Evolutionary conservation across 768 basidiomycete genomes (phyloP), one percentile per base, ranked within the genome.

Genomic region (button mushroom (Agaricus bisporus)): DNA sequence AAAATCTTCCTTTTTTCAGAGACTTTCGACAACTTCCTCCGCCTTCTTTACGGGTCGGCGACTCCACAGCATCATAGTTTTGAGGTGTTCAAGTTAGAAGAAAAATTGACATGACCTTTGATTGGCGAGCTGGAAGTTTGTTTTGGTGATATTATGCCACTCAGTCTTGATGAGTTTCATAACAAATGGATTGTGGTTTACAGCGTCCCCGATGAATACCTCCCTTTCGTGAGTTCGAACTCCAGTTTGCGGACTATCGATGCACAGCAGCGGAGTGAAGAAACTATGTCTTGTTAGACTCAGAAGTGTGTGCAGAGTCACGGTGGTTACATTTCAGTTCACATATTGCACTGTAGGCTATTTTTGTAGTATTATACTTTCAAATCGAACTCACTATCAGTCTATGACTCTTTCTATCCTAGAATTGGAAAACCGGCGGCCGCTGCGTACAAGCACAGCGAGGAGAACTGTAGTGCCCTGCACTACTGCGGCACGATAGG

Each of bases 81-180:
- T 58, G 54, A 20, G 75, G 60, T 1, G 69, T 70, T 29, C 22
- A 4, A 22, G 57, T 58, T 9, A 65, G 51, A 11, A 65, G 51
- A 12, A 70, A 54, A 4, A 63, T 70, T 18, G 61, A 57, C 22
- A 63, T 28, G 2, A 44, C 54, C 2, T 62, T 60, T 10, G 57
- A 38, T 12, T 41, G 51, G 54, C 63, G 59, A 1, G 62, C 69
- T 41, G 75, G 74, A 32, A 1, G 73, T 77, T 60, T 74, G 68
- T 57, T 77, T 69, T 0, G 76, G 76, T 3, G 70, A 64, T 69
- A 76, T 76, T 79, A 76, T 0, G 76, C 76, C 77, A 66, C 15
- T 3, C 8, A 4, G 22, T 38, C 65, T 22, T 41, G n/a, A 38
- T 9, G 10, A 36, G 9, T 1, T 6, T 9, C 43, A 9, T 49